A percentile compares a stretch with the other conserved stretches of the same genome.
Conservation (phyloP, 306 rosid genomes). For the Cucumis sativus region DNA sequence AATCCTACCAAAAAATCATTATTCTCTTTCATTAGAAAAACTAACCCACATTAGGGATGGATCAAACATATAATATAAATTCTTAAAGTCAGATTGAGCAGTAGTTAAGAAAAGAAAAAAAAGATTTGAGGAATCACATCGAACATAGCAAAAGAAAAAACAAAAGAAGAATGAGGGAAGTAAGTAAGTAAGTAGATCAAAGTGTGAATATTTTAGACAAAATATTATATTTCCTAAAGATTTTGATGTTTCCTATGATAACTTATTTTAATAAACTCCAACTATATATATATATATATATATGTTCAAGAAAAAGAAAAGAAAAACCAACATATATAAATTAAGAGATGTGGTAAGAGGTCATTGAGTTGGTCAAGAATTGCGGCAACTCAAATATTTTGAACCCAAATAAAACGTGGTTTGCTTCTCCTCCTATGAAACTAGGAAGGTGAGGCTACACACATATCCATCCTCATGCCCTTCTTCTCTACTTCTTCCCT, state of each 20-base stretch:
- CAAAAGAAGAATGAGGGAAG: not conserved
- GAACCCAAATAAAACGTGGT: not conserved
- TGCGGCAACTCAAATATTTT: slow-evolving; percentile 3
- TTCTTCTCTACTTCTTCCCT: too few species aligned
- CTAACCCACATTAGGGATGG: not conserved
- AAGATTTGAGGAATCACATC: not conserved
- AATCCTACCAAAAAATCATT: too few species aligned
- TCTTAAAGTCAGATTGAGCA: not conserved
- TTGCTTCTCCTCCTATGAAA: slow-evolving; percentile 4
- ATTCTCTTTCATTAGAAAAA: too few species aligned
- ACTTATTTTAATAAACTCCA: not conserved
- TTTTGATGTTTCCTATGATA: slow-evolving; percentile 24
- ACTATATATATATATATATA: not conserved
- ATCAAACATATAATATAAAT: not conserved
- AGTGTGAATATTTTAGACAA: slow-evolving; percentile 3
- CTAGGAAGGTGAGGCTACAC: not conserved
- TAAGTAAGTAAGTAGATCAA: not conserved
- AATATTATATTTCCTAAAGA: slow-evolving; percentile 12
- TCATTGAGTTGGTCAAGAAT: slow-evolving; percentile 12
- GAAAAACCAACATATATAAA: too few species aligned
- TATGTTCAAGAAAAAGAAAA: not conserved
- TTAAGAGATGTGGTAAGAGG: not conserved
- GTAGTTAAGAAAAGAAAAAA: not conserved
- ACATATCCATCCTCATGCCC: too few species aligned
- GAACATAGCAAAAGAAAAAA: not conserved